Evolutionary conservation across 148 eudicot species (phyloP), one percentile per base, ranked within the genome.

Genomic region (Beta vulgaris): DNA sequence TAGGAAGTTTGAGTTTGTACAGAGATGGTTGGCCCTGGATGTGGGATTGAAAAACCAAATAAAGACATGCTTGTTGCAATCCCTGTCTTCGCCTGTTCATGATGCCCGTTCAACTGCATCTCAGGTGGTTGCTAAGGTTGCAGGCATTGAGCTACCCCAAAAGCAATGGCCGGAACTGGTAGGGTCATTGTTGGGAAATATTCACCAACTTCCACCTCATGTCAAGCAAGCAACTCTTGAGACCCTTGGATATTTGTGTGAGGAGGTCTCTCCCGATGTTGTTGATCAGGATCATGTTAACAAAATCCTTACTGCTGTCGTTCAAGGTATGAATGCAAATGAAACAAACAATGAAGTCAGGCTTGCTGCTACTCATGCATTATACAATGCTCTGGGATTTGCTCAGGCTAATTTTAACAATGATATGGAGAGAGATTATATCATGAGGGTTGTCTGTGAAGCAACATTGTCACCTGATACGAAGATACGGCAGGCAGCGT

Each of bases 241-340:
- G 86, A 91, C 98, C 6, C 87, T 93, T 57, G 98, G 98, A 2
- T 93, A 93, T 81, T 58, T 93, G 79, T 93, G 98, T 81, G 98
- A 93, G 85, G 98, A 93, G 87, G 94, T 91, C 59, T 90, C 91
- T 48, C 91, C 98, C 25, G 98, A 91, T 80, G 92, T 75, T 55
- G 85, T 93, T 34, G 98, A 93, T 32, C 98, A 93, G 78, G 98
- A 93, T 81, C 98, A 93, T 28, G 98, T 93, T n/a, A 93, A 93
- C 78, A 93, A 91, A 70, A 93, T 93, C 53, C 94, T 93, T 61
- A 93, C 98, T 36, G 97, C 98, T 15, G 97, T 93, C 26, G 97
- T 93, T 80, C 98, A 93, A 68, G 97, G 98, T 40, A 93, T 93
- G 86, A 85, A 83, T 81, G 83, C 88, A 49, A 70, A 75, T 8